Evolutionary conservation across 139 green algal genomes (phyloP).

Genomic region (Chlorella sp.): DNA sequence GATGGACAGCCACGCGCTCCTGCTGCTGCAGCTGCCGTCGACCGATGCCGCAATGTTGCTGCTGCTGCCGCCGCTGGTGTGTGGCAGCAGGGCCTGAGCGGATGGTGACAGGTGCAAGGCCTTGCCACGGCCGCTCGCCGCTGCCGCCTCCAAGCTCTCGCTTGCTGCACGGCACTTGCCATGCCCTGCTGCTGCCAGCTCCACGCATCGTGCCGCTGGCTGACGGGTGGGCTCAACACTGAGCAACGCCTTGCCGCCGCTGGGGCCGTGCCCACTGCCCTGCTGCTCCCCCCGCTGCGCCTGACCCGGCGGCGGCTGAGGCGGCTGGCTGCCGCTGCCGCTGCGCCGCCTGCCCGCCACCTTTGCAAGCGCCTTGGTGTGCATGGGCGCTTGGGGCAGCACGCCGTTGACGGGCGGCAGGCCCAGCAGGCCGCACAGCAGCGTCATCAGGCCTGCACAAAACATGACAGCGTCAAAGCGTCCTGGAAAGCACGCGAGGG

Average conservation of each 20-base stretch:
- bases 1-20: neutral
- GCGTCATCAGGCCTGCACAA: constrained; percentile 54
- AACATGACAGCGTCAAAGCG: too few relatives aligned
- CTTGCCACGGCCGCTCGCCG: neutral
- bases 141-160: neutral
- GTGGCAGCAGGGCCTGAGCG: neutral
- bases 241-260: neutral
- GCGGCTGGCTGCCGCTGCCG: neutral
- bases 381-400: constrained; percentile 87
- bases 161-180: too few relatives aligned
- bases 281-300: neutral
- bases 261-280: neutral
- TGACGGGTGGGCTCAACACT: too few relatives aligned
- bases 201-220: too few relatives aligned
- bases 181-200: too few relatives aligned
- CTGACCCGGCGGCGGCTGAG: neutral
- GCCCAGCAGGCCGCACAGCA: constrained; percentile 77
- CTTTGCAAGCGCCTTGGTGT: constrained; percentile 71
- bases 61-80: neutral
- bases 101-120: constrained; percentile 2
- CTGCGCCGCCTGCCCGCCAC: neutral
- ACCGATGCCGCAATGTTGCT: neutral
- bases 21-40: neutral
- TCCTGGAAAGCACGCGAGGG: neutral
- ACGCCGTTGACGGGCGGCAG: constrained; percentile 90